Evolutionary conservation across 257 asterid genomes (phyloP).

Genomic region (Ehretia macrophylla): DNA sequence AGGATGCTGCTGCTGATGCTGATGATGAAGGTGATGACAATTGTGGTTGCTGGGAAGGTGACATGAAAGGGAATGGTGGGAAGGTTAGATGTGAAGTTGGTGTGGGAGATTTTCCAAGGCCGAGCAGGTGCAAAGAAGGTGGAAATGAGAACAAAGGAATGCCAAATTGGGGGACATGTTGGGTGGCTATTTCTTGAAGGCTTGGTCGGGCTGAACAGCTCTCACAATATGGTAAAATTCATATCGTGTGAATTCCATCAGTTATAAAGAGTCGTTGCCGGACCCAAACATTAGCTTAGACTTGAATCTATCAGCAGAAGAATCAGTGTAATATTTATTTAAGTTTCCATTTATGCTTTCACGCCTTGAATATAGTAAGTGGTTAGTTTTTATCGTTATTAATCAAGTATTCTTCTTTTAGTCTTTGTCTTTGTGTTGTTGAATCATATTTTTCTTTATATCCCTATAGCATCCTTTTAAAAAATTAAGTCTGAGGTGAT

Average conservation of each 20-base stretch:
- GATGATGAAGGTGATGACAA: constrained; percentile 7
- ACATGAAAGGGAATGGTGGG: constrained; percentile 21
- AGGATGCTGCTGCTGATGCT: neutral
- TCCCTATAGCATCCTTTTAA: too few relatives aligned
- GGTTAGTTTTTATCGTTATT: constrained; percentile 46
- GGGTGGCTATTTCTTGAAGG: constrained; percentile 64
- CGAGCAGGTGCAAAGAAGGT: constrained; percentile 59
- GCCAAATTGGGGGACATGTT: constrained; percentile 36
- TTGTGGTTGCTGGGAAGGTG: constrained; percentile 17
- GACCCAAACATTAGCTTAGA: too few relatives aligned
- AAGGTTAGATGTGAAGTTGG: constrained; percentile 25
- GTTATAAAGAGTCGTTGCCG: too few relatives aligned
- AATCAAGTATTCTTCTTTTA: neutral
- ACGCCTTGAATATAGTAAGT: constrained; percentile 1
- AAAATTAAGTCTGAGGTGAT: too few relatives aligned
- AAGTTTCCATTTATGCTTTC: neutral
- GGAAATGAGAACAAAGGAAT: constrained; percentile 31
- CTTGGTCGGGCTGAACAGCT: too few relatives aligned
- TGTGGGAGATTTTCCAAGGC: constrained; percentile 31
- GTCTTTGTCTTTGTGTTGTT: neutral
- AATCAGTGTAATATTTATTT: neutral
- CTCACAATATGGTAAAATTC: too few relatives aligned
- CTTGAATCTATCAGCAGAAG: neutral
- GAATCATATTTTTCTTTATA: too few relatives aligned
- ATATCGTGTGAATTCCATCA: too few relatives aligned